These are phyloP conservation scores for Didymosphaeria variabile DNA, from an alignment of 2,329 filamentous ascomycete species.

Conservation along the genomic window DNA sequence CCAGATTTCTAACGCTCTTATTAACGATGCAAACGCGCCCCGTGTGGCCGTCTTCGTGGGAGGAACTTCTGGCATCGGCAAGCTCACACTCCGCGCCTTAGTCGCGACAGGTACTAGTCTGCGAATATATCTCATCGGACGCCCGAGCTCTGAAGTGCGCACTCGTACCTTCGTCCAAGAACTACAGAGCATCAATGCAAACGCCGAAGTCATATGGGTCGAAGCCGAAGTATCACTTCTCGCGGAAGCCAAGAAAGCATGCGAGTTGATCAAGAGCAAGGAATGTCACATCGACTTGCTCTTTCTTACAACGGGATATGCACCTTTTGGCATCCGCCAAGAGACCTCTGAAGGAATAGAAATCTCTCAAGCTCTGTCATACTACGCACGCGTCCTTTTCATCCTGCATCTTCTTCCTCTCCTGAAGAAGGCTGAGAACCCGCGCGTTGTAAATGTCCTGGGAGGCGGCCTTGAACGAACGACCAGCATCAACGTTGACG, in stretches of 20 bases:
- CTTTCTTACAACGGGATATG: slow-evolving; percentile 57
- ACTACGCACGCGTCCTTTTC: slow-evolving; percentile 58
- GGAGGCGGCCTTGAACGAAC: slow-evolving; percentile 45
- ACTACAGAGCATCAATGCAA: slow-evolving; percentile 48
- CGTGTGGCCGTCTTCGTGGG: slow-evolving; percentile 39
- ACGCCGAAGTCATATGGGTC: slow-evolving; percentile 55
- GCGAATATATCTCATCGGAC: slow-evolving; percentile 57
- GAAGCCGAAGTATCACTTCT: slow-evolving; percentile 58
- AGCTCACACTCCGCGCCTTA: slow-evolving; percentile 51
- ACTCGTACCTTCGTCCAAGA: slow-evolving; percentile 49
- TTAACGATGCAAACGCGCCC: slow-evolving; percentile 47
- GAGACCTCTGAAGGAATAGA: slow-evolving; percentile 54
- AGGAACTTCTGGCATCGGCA: slow-evolving; percentile 59
- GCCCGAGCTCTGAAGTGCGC: slow-evolving; percentile 47
- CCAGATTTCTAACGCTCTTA: slow-evolving; percentile 18
- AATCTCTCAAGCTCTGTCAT: slow-evolving; percentile 51
- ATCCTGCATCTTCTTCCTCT: slow-evolving; percentile 53
- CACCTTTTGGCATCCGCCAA: slow-evolving; percentile 48
- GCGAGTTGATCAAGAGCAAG: slow-evolving; percentile 49
- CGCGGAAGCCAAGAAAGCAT: slow-evolving; percentile 52
- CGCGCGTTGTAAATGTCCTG: slow-evolving; percentile 48
- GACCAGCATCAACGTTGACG: slow-evolving; percentile 40
- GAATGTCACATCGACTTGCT: slow-evolving; percentile 55
- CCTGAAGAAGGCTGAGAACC: slow-evolving; percentile 30
- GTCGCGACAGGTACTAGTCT: slow-evolving; percentile 46